phyloP scores from a whole-genome alignment of 805 yeast genomes.

The Candida qinlingensis region DNA sequence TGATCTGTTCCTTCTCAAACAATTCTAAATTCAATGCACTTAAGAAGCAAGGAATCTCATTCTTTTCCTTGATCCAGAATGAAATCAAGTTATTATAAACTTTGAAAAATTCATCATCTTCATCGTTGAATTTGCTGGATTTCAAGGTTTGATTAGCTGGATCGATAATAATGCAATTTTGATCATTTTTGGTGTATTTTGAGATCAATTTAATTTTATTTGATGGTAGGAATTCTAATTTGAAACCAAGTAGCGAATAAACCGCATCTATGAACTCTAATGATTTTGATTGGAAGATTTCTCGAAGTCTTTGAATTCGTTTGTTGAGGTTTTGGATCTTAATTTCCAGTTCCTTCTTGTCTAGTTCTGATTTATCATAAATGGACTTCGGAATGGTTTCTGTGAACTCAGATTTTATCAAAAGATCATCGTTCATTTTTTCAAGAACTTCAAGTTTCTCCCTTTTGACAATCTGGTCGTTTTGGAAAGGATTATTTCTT shows the following conservation, averaged over 20 bases:
- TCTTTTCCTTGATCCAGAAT: conserved; percentile 63
- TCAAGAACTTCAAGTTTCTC: conserved; percentile 44
- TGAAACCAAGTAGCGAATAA: conserved; percentile 64
- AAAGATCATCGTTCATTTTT: conserved; percentile 54
- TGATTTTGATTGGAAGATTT: conserved; percentile 61
- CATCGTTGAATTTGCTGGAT: conserved; percentile 36
- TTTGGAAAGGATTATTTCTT: conserved; percentile 57
- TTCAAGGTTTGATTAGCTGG: conserved; percentile 48
- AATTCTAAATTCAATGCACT: conserved; percentile 68
- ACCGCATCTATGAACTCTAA: conserved; percentile 64
- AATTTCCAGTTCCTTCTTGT: conserved; percentile 40
- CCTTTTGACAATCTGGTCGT: conserved; percentile 56
- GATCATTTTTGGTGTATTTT: conserved; percentile 34
- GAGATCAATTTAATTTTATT: conserved; percentile 50
- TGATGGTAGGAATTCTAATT: conserved; percentile 59
- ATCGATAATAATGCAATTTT: conserved; percentile 52
- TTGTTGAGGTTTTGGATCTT: conserved; percentile 47
- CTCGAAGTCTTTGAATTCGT: conserved; percentile 44
- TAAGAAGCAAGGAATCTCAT: conserved; percentile 71
- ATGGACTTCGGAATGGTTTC: conserved; percentile 53
- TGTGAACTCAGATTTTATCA: conserved; percentile 23
- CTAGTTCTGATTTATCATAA: conserved; percentile 56
- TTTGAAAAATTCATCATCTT: conserved; percentile 23
- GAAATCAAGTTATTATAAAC: conserved; percentile 48
- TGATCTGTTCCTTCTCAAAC: conserved; percentile 35